Base-by-base conservation (phyloP, 2,329 filamentous ascomycete species). In the Aspergillus neoniger region DNA sequence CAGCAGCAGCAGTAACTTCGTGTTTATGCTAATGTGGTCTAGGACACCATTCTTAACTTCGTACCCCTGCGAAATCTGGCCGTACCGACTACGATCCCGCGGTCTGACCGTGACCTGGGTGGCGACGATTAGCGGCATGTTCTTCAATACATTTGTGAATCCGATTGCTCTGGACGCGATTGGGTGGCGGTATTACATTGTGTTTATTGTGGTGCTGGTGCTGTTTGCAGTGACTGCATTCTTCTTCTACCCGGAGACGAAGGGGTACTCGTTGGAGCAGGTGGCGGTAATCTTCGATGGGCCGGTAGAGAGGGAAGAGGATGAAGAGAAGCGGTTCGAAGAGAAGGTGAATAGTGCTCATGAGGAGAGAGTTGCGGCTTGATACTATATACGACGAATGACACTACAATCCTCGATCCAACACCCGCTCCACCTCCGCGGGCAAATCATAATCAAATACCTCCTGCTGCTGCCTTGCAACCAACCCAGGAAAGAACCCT, bases 381-480 rank as follows among this genome's bases (percentile, higher is more conserved):
- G 25, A 25, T 25, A 30, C 28, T 30, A 30, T 30, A 10, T 30
- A 30, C 28, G 8, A 30, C 9, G 28, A 30, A 30, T 9, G 8
- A 30, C 4, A 41, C n/a, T 36, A 28, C 25, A 28, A 30, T 47
- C 14, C n/a, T 17, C 7, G 21, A 15, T 47, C 17, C 67, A 50
- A 12, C 32, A 65, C 32, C 10, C 43, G 23, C 17, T 67, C 55
- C 10, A 72, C 70, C 36, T 72, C 64, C 17, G 60, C 56, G 0
- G 66, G 65, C 15, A 74, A 48, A 60, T 72, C 67, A 57, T 72
- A 74, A 6, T 64, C 60, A 44, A 69, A 63, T 25, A 71, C 60
- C 19, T 56, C 53, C n/a, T 67, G 61, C 10, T 52, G 23, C 9
- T 59, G 54, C 55, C 63, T 58, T 6, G 38, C 38, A 56, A 70